These are phyloP conservation scores for Pelargonium australe DNA, from an alignment of 441 rosid species.

Conservation along the genomic window DNA sequence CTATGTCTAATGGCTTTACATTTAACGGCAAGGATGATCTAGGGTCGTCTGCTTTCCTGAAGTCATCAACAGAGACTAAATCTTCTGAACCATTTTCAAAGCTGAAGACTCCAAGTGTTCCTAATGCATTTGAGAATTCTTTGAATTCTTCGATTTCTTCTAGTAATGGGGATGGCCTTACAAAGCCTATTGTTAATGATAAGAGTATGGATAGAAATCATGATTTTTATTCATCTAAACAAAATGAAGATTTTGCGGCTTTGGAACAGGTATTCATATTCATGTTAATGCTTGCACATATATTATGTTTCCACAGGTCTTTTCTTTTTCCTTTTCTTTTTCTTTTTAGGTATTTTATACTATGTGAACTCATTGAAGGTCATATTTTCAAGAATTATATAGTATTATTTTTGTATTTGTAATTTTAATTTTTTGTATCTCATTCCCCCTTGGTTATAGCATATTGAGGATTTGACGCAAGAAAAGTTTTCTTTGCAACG, in stretches of 20 bases:
- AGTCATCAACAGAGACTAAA: constrained; percentile 30
- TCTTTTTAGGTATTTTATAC: constrained; percentile 1
- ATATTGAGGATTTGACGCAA: constrained; percentile 87
- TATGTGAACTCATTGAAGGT: not conserved
- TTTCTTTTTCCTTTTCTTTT: not conserved
- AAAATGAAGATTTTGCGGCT: constrained; percentile 79
- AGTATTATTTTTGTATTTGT: not conserved
- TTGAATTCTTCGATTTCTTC: constrained; percentile 30
- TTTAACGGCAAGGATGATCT: constrained; percentile 32
- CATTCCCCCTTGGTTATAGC: constrained; percentile 36
- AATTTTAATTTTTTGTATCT: constrained; percentile 5
- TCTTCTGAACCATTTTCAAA: constrained; percentile 32
- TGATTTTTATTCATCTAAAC: constrained; percentile 47
- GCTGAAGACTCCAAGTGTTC: constrained; percentile 23
- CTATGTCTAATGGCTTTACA: constrained; percentile 30
- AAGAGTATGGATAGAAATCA: constrained; percentile 30
- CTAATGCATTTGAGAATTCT: constrained; percentile 28
- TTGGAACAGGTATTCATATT: constrained; percentile 69
- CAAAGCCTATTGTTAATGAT: constrained; percentile 25
- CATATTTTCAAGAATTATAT: not conserved
- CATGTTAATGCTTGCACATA: constrained; percentile 3
- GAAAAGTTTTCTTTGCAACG: constrained; percentile 86
- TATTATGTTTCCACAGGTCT: not conserved
- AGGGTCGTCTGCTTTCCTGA: constrained; percentile 32
- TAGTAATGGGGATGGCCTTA: constrained; percentile 31